Percentiles rank a stretch among this genome's conserved stretches.
Evolutionary conservation across 805 yeast genomes (phyloP).

Genomic region (Cyberlindnera lachancei): DNA sequence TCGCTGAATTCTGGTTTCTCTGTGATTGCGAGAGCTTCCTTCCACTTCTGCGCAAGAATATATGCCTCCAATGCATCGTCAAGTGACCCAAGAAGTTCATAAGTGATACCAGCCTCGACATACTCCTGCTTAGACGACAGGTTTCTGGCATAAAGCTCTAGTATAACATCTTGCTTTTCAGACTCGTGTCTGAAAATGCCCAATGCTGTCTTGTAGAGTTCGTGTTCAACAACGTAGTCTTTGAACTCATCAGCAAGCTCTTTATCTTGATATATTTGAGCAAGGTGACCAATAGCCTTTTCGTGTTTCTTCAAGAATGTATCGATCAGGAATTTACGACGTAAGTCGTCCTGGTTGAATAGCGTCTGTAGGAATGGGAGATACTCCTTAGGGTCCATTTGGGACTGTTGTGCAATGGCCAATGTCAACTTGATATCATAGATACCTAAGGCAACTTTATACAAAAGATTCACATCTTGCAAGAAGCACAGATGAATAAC

Average conservation of each 20-base stretch:
- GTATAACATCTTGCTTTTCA: conserved; percentile 44
- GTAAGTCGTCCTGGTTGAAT: conserved; percentile 55
- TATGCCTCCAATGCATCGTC: conserved; percentile 66
- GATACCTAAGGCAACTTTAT: conserved; percentile 69
- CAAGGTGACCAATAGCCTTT: conserved; percentile 63
- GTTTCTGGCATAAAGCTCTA: conserved; percentile 54
- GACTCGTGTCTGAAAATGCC: conserved; percentile 50
- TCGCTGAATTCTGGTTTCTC: conserved; percentile 33
- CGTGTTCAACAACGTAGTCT: conserved; percentile 62
- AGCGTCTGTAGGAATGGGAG: conserved; percentile 83
- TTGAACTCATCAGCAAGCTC: conserved; percentile 49
- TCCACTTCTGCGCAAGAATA: conserved; percentile 70
- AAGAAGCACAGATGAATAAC: conserved; percentile 84
- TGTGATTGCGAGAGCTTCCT: conserved; percentile 67
- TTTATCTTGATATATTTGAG: conserved; percentile 34
- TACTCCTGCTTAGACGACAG: conserved; percentile 50
- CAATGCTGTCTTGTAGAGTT: conserved; percentile 64
- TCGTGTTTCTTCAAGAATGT: conserved; percentile 60
- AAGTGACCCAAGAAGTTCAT: conserved; percentile 54
- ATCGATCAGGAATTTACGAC: conserved; percentile 74
- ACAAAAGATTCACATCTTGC: conserved; percentile 79
- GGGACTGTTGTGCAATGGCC: conserved; percentile 89
- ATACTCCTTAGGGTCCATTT: conserved; percentile 96
- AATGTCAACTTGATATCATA: conserved; percentile 79
- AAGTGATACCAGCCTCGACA: conserved; percentile 72